Base-by-base conservation (phyloP, 768 basidiomycete species). In the Pleurotus ostreatus region DNA sequence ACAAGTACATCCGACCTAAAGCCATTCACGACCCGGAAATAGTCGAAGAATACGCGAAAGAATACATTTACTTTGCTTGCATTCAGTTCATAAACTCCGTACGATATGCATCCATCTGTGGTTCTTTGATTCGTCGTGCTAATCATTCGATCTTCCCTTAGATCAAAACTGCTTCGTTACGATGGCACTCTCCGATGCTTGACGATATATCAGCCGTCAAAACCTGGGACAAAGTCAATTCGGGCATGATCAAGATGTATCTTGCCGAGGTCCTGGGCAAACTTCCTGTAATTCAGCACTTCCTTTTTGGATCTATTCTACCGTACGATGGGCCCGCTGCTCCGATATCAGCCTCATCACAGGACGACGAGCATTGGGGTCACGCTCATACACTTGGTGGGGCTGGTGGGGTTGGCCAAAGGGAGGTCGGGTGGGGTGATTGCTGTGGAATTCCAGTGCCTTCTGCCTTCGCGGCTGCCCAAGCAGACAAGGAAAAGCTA, bases 171-270 rank as follows among this genome's bases (percentile, higher is more conserved):
- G 94, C 95, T 0, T 94, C 94, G 0, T 78, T 98, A 0, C 81
- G 94, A 51, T 99, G 96, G 96, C 96, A 99, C 72, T 97, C 94
- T 0, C 96, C 96, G 1, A 98, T 99, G 96, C 82, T 99, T 5
- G 93, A 98, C 68, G 96, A 98, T 65, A 98, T 98, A 55, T 95
- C 94, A 1, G 93, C 88, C 0, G 94, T 92, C 3, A 93, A 90
- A 70, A 87, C 90, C 8, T 98, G 96, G 96, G 90, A 92, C 64
- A 98, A 97, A 69, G 93, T 98, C 61, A 98, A 98, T 69, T 71
- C 78, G 4, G 96, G 96, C 3, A 97, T 99, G 93, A 79, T 91
- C 71, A 99, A 98, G 70, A 98, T 99, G 96, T 98, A 95, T 74
- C 78, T 79, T 44, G 95, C 93, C 38, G 95, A 99, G 70, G 96